A percentile compares a stretch with the other conserved stretches of the same genome.
Conservation (phyloP, 2,329 filamentous ascomycete genomes). For the Pestalotiopsis fici region DNA sequence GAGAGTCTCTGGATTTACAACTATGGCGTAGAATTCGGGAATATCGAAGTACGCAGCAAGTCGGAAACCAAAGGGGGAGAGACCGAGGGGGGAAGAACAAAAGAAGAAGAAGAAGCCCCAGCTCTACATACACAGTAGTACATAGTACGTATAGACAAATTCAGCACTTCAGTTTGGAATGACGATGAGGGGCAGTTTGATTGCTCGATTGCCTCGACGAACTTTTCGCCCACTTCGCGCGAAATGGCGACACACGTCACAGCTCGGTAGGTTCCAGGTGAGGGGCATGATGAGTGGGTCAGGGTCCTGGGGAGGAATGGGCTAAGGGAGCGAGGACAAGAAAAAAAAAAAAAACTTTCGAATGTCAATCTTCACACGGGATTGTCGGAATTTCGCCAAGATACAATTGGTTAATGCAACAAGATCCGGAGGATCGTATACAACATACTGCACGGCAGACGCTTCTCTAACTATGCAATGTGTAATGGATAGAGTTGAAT, state of each 20-base stretch:
- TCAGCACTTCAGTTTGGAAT: background rate
- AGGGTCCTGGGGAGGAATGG: background rate
- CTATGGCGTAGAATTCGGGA: no score
- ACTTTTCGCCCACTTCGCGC: background rate
- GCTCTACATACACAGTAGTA: background rate
- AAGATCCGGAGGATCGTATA: background rate
- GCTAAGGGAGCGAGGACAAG: background rate
- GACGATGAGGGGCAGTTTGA: background rate
- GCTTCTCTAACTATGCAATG: no score
- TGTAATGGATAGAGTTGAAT: no score
- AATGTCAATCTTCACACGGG: background rate
- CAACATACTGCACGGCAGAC: no score
- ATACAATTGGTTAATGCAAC: background rate
- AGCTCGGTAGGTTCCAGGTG: slow-evolving; percentile 4
- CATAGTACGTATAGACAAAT: no score
- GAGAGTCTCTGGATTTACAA: no score
- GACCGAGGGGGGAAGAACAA: no score
- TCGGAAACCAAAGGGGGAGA: no score
- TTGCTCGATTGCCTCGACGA: background rate
- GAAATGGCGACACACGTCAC: slow-evolving; percentile 3
- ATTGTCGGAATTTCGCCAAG: background rate
- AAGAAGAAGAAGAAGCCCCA: no score
- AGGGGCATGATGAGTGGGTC: slow-evolving; percentile 4
- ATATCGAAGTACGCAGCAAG: no score
- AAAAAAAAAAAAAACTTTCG: background rate